Conservation (phyloP, 208 protist genomes). For the Trichomonas vaginalis region DNA sequence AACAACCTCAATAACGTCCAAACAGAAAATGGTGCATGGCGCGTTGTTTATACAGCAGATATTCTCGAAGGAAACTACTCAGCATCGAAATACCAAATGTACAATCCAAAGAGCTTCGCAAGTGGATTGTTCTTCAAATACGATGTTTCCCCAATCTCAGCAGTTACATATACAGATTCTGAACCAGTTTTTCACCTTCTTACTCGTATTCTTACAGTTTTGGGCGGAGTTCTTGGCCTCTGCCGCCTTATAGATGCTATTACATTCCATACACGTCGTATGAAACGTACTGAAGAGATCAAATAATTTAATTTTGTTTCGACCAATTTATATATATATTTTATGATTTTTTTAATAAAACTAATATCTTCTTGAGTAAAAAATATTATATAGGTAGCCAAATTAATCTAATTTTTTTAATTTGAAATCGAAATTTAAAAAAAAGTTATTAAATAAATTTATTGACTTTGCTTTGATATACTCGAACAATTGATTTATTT, state of each 20-base stretch:
- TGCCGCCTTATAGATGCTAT: neutral
- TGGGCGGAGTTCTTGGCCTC: neutral
- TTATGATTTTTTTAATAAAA: too few species aligned
- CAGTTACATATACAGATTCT: neutral
- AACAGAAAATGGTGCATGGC: neutral
- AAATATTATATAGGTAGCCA: too few species aligned
- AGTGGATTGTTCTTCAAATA: neutral
- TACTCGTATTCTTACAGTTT: neutral
- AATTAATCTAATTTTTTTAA: too few species aligned
- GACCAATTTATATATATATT: too few species aligned
- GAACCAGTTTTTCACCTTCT: neutral
- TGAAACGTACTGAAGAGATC: neutral
- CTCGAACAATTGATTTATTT: too few species aligned
- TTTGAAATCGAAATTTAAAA: too few species aligned
- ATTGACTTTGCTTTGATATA: too few species aligned
- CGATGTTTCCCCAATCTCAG: neutral
- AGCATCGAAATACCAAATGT: neutral
- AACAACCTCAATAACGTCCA: neutral
- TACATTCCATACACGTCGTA: neutral
- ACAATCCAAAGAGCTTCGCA: neutral
- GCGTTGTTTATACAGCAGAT: constrained; percentile 8
- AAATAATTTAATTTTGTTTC: neutral
- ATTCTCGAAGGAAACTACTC: neutral
- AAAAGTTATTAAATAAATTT: too few species aligned
- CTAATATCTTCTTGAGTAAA: too few species aligned